Evolutionary conservation across 2,329 filamentous ascomycete species (phyloP).

Genomic region (Podosphaera leucotricha): DNA sequence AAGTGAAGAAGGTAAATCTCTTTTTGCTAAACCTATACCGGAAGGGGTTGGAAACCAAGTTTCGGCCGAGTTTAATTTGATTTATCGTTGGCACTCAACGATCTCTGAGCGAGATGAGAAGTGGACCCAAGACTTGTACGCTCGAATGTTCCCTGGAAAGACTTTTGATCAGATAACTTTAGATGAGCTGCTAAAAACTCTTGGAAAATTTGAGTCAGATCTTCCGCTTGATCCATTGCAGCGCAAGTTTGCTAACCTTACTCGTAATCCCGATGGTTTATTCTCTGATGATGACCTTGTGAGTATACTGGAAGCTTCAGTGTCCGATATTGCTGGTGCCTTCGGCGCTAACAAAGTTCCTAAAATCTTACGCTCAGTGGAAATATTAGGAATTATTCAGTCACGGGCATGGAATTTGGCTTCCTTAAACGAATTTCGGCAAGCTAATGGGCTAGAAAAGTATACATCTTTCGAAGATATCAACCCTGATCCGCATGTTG

Average conservation of each 20-base stretch:
- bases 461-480: conserved; percentile 66
- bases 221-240: conserved; percentile 43
- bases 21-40: conserved; percentile 30
- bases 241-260: conserved; percentile 42
- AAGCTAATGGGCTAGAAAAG: conserved; percentile 54
- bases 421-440: conserved; percentile 57
- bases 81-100: conserved; percentile 71
- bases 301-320: conserved; percentile 38
- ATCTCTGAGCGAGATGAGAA: conserved; percentile 53
- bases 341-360: conserved; percentile 58
- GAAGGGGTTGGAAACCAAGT: conserved; percentile 61
- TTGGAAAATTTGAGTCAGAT: conserved; percentile 35
- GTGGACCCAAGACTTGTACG: conserved; percentile 53
- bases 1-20: conserved; percentile 32
- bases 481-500: conserved; percentile 50
- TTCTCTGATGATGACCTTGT: conserved; percentile 58
- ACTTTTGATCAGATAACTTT: conserved; percentile 25
- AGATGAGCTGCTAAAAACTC: conserved; percentile 34
- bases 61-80: conserved; percentile 72
- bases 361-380: conserved; percentile 46
- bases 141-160: conserved; percentile 34
- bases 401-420: conserved; percentile 55
- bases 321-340: conserved; percentile 50
- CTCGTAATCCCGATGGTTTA: conserved; percentile 40
- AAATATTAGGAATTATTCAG: conserved; percentile 61